Evolutionary conservation across 2,329 filamentous ascomycete genomes (phyloP).

Genomic region (Dothideomycetidae sp.): DNA sequence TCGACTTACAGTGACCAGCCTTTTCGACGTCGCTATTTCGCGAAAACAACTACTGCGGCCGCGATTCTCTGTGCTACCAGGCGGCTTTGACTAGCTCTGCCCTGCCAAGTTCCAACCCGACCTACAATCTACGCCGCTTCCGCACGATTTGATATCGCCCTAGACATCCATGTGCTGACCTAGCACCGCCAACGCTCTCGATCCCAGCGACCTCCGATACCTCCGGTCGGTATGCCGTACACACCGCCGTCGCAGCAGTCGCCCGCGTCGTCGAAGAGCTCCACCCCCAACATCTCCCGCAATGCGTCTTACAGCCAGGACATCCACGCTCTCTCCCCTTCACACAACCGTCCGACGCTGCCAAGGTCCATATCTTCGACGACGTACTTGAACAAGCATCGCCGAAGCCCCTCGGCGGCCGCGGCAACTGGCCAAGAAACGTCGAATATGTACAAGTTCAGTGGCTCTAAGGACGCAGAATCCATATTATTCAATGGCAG

Average conservation of each 20-base stretch:
- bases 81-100: slow-evolving; percentile 29
- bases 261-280: slow-evolving; percentile 41
- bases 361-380: slow-evolving; percentile 45
- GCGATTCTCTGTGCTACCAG: too few relatives aligned
- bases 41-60: not conserved
- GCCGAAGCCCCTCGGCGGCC: slow-evolving; percentile 41
- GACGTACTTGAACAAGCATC: slow-evolving; percentile 47
- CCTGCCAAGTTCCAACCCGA: too few relatives aligned
- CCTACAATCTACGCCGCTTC: too few relatives aligned
- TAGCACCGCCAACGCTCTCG: slow-evolving; percentile 12
- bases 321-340: slow-evolving; percentile 22
- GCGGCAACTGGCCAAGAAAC: slow-evolving; percentile 19
- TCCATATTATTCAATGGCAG: slow-evolving; percentile 28
- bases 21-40: slow-evolving; percentile 1
- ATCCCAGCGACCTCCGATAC: slow-evolving; percentile 12
- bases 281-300: slow-evolving; percentile 36
- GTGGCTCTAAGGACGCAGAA: slow-evolving; percentile 7
- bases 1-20: not conserved
- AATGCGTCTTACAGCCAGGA: slow-evolving; percentile 36
- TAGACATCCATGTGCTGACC: slow-evolving; percentile 17
- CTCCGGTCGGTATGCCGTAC: slow-evolving; percentile 59
- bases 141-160: too few relatives aligned
- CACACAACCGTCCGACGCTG: slow-evolving; percentile 31
- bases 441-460: slow-evolving; percentile 14
- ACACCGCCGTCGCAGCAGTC: slow-evolving; percentile 60